Evolutionary conservation across 2,329 filamentous ascomycete genomes (phyloP).

Genomic region (Colletotrichum phormii): DNA sequence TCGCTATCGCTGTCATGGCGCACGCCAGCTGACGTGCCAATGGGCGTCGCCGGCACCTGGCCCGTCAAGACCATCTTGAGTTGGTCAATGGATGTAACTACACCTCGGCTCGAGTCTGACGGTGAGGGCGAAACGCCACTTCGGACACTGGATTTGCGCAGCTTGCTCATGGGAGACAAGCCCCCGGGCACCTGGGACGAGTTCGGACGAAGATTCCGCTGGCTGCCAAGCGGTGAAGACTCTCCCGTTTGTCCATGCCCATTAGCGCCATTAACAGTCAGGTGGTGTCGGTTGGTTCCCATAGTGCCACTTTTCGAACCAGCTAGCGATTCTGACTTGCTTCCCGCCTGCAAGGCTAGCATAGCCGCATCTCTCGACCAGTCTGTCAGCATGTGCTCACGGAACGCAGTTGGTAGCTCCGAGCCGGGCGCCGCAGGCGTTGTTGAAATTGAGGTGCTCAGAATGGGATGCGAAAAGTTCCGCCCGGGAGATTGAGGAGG

Average conservation of each 20-base stretch:
- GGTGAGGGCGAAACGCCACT: constrained; percentile 61
- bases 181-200: constrained; percentile 50
- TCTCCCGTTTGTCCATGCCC: constrained; percentile 52
- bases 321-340: constrained; percentile 79
- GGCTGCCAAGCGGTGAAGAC: constrained; percentile 63
- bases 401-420: constrained; percentile 75
- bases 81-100: constrained; percentile 72
- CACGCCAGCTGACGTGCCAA: constrained; percentile 50
- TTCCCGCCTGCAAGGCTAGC: constrained; percentile 74
- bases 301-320: constrained; percentile 78
- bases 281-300: constrained; percentile 63
- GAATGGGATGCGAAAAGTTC: constrained; percentile 70
- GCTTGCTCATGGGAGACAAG: constrained; percentile 51
- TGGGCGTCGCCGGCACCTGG: constrained; percentile 54
- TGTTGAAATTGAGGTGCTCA: constrained; percentile 60
- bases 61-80: constrained; percentile 71
- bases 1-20: constrained; percentile 70
- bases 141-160: constrained; percentile 66
- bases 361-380: constrained; percentile 85
- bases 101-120: constrained; percentile 58
- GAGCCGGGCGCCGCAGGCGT: constrained; percentile 54
- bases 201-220: constrained; percentile 61
- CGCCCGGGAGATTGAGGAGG: constrained; percentile 77
- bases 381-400: constrained; percentile 80
- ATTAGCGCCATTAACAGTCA: constrained; percentile 64